phyloP scores from a whole-genome alignment of 106 monocot species.

The Dioscorea dumetorum region DNA sequence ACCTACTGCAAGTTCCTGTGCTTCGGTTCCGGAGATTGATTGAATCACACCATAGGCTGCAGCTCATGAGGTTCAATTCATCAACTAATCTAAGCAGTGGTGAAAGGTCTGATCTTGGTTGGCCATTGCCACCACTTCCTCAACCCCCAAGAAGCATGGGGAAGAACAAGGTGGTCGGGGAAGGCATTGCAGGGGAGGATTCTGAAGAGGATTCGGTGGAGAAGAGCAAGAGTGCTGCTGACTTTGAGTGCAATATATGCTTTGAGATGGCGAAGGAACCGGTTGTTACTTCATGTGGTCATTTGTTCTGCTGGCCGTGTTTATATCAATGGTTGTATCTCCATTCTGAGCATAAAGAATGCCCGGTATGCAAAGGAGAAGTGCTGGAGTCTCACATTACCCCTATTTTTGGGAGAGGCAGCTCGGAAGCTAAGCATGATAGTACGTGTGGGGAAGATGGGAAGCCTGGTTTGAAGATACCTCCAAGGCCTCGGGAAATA shows the following conservation, averaged over 20 bases:
- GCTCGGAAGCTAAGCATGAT: constrained; percentile 13
- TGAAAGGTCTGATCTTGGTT: constrained; percentile 16
- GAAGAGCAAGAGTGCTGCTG: constrained; percentile 25
- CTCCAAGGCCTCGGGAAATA: constrained; percentile 58
- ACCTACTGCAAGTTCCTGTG: constrained; percentile 21
- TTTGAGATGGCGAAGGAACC: constrained; percentile 71
- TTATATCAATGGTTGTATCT: constrained; percentile 86
- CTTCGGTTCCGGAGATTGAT: constrained; percentile 47
- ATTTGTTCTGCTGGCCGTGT: constrained; percentile 91
- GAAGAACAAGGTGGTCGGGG: constrained; percentile 36
- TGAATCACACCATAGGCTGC: constrained; percentile 30
- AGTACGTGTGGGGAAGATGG: constrained; percentile 13
- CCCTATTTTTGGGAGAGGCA: constrained; percentile 74
- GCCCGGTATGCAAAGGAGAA: constrained; percentile 90
- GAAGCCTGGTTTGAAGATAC: constrained; percentile 40
- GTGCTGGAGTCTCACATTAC: constrained; percentile 59
- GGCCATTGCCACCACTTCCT: constrained; percentile 17
- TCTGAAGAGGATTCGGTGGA: constrained; percentile 35
- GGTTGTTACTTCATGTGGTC: constrained; percentile 86
- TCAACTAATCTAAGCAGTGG: constrained; percentile 17
- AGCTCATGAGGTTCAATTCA: constrained; percentile 25
- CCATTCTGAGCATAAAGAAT: constrained; percentile 63
- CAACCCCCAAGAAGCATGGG: constrained; percentile 22
- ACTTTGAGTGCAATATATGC: constrained; percentile 88
- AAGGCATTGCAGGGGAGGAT: constrained; percentile 19